These are phyloP conservation scores for Rosa multiflora DNA, from an alignment of 306 rosid genomes.

Conservation along the genomic window DNA sequence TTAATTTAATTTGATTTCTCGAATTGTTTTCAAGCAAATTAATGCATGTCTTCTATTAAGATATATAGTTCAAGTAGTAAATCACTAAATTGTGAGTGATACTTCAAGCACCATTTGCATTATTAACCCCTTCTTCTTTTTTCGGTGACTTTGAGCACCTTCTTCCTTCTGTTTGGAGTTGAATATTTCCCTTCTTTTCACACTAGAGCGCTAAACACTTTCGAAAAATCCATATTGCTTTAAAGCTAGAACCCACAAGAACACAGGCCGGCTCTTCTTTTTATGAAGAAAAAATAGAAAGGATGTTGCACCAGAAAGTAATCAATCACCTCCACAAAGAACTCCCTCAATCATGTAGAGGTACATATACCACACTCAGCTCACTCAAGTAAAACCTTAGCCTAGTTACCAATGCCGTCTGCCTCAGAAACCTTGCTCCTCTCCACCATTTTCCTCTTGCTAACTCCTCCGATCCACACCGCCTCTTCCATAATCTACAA, in stretches of 20 bases:
- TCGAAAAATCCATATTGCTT: conserved; percentile 18
- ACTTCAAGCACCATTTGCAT: background rate
- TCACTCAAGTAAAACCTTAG: conserved; percentile 1
- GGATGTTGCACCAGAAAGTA: conserved; percentile 23
- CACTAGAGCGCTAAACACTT: background rate
- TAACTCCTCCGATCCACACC: conserved; percentile 17
- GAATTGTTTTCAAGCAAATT: background rate
- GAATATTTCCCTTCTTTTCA: conserved; percentile 1
- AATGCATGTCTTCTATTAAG: background rate
- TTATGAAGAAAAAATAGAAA: conserved; percentile 27
- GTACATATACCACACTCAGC: background rate
- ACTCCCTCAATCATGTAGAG: background rate
- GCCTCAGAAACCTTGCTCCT: conserved; percentile 19
- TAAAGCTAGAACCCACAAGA: conserved; percentile 27
- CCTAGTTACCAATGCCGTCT: conserved; percentile 21
- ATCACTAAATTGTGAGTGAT: too few relatives aligned
- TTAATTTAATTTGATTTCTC: too few relatives aligned
- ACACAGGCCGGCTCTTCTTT: conserved; percentile 28
- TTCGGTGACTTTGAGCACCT: background rate
- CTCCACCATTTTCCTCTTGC: conserved; percentile 26
- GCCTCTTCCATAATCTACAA: conserved; percentile 24
- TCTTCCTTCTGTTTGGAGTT: background rate
- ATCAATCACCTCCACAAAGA: conserved; percentile 36
- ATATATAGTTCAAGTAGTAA: background rate
- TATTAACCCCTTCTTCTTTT: background rate